Conservation (phyloP, 2,329 filamentous ascomycete species). For the Thelonectria olida region DNA sequence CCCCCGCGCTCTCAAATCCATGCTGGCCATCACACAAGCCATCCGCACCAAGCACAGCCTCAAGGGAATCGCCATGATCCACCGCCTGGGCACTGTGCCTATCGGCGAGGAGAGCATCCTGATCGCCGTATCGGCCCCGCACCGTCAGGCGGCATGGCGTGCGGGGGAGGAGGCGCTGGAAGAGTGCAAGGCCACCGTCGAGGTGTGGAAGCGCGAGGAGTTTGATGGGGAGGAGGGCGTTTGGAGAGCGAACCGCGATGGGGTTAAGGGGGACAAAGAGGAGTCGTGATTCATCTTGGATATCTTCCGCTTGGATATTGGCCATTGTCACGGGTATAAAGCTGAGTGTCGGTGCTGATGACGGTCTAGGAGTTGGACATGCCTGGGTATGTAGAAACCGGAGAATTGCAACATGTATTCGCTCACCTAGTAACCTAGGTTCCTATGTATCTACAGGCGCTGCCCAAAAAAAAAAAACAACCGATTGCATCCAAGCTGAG, state of each 20-base stretch:
- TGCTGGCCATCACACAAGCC: constrained; percentile 69
- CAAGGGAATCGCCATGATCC: constrained; percentile 79
- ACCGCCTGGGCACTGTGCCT: constrained; percentile 85
- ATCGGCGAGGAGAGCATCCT: constrained; percentile 94
- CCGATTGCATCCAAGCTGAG: not conserved
- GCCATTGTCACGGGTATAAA: no score
- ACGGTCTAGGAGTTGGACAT: no score
- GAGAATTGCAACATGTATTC: not conserved
- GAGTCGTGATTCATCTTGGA: constrained; percentile 16
- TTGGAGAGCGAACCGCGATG: constrained; percentile 90
- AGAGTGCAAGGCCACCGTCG: constrained; percentile 83
- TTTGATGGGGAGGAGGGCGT: constrained; percentile 81
- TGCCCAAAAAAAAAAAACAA: not conserved
- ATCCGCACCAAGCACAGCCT: constrained; percentile 71
- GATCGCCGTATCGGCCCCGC: constrained; percentile 84
- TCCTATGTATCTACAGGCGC: not conserved
- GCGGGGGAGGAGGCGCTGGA: constrained; percentile 92
- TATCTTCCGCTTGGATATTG: not conserved
- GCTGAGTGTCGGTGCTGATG: no score
- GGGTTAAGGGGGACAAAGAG: constrained; percentile 63
- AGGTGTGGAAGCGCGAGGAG: constrained; percentile 95
- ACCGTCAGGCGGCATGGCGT: constrained; percentile 85
- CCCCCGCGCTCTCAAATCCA: constrained; percentile 73
- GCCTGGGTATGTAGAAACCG: not conserved
- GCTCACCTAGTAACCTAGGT: not conserved